Conservation (phyloP, 1,284 basidiomycete species). For the Phlebopus sp. region DNA sequence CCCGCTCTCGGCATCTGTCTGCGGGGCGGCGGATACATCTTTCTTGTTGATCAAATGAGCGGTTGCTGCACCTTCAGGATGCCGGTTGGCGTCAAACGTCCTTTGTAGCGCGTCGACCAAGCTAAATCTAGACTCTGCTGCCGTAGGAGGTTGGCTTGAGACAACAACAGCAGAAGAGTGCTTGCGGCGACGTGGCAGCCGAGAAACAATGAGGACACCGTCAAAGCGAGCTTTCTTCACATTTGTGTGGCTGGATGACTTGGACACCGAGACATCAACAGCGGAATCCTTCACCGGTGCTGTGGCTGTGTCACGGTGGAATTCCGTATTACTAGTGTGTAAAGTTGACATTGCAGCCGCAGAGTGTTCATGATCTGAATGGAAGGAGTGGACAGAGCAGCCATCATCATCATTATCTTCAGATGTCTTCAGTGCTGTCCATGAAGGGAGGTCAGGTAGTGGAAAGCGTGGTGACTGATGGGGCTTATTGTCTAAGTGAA, state of each 20-base stretch:
- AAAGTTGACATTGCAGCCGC: background rate
- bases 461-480: constrained; percentile 1
- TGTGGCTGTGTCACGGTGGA: background rate
- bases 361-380: constrained; percentile 11
- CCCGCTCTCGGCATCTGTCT: constrained; percentile 18
- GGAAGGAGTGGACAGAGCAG: constrained; percentile 3
- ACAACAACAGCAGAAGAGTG: background rate
- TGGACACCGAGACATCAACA: background rate
- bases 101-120: constrained; percentile 26
- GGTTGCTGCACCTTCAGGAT: background rate
- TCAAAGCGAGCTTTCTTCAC: constrained; percentile 20
- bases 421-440: constrained; percentile 20
- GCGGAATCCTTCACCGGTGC: background rate
- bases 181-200: background rate
- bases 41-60: background rate
- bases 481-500: background rate
- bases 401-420: constrained; percentile 4
- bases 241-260: background rate
- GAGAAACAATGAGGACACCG: constrained; percentile 21
- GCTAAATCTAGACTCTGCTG: constrained; percentile 6
- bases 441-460: constrained; percentile 24
- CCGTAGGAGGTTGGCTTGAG: background rate
- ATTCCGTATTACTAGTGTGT: background rate
- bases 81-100: constrained; percentile 28
- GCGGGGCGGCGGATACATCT: constrained; percentile 8